A percentile compares a stretch with the other conserved stretches of the same genome.
Evolutionary conservation across 768 basidiomycete genomes (phyloP).

Genomic region (Phlebiopsis flavidoalba): DNA sequence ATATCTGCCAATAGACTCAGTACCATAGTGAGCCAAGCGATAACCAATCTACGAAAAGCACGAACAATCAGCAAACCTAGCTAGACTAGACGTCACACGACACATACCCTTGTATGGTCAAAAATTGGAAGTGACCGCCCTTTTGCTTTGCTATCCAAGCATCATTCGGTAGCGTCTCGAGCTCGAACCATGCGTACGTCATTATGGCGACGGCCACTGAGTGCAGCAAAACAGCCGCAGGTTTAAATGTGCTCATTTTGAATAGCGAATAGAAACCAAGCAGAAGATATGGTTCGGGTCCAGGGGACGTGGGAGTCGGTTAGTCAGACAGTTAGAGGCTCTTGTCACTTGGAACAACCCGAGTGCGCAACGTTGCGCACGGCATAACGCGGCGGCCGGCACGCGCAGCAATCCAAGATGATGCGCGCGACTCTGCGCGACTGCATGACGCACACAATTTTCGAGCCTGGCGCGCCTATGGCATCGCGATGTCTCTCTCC

Average conservation of each 20-base stretch:
- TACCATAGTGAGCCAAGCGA: conserved; percentile 37
- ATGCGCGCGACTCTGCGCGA: neutral
- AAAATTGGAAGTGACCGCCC: conserved; percentile 65
- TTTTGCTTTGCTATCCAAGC: conserved; percentile 37
- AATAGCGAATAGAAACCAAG: neutral
- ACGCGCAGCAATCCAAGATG: neutral
- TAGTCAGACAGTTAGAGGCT: neutral
- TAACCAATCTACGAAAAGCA: conserved; percentile 23
- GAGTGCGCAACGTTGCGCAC: no score
- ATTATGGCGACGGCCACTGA: conserved; percentile 27
- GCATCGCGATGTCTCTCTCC: conserved; percentile 4
- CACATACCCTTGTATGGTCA: conserved; percentile 74
- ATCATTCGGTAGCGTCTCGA: conserved; percentile 17
- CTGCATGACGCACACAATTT: neutral
- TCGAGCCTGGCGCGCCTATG: neutral
- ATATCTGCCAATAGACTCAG: conserved; percentile 36
- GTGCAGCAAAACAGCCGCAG: conserved; percentile 25
- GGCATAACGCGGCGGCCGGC: neutral
- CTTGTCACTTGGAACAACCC: neutral
- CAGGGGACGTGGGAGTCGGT: neutral
- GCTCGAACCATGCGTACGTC: conserved; percentile 30
- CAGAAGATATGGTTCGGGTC: neutral
- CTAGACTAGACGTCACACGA: neutral
- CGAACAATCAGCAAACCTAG: neutral
- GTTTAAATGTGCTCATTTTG: conserved; percentile 5